These are phyloP conservation scores for Nicotiana undulata DNA, from an alignment of 257 asterid species.

Conservation along the genomic window DNA sequence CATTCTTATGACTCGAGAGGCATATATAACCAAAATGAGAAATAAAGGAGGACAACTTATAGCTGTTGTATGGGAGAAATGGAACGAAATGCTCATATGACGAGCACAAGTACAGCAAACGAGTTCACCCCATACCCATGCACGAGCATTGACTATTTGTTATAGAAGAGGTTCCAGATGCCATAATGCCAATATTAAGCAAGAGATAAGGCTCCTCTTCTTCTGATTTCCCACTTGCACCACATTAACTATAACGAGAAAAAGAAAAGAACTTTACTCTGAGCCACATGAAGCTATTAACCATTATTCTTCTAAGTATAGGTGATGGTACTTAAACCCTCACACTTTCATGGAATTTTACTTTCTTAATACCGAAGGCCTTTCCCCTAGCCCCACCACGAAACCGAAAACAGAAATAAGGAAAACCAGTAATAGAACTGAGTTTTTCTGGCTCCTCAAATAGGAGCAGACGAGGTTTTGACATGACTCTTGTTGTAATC, in stretches of 20 bases:
- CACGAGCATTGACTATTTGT: slow-evolving; percentile 8
- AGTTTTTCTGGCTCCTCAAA: background rate
- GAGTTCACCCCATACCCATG: slow-evolving; percentile 10
- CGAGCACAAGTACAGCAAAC: slow-evolving; percentile 8
- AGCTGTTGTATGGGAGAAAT: slow-evolving; percentile 9
- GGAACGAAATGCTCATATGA: slow-evolving; percentile 3
- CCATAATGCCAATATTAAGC: slow-evolving; percentile 14
- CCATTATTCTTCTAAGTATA: background rate
- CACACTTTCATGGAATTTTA: background rate
- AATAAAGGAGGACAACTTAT: background rate
- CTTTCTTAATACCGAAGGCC: background rate
- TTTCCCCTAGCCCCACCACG: background rate
- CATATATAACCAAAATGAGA: background rate
- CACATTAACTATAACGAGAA: background rate
- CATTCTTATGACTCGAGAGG: background rate
- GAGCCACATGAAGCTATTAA: background rate
- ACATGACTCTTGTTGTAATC: background rate
- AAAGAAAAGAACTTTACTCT: background rate
- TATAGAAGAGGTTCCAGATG: slow-evolving; percentile 20
- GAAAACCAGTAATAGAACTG: background rate
- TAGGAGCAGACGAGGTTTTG: background rate
- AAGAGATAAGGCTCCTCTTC: slow-evolving; percentile 23
- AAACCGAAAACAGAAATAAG: background rate
- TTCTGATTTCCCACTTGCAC: background rate
- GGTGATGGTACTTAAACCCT: background rate